Conservation (phyloP, 169 alveolate genomes). For the Plasmodium relictum region DNA sequence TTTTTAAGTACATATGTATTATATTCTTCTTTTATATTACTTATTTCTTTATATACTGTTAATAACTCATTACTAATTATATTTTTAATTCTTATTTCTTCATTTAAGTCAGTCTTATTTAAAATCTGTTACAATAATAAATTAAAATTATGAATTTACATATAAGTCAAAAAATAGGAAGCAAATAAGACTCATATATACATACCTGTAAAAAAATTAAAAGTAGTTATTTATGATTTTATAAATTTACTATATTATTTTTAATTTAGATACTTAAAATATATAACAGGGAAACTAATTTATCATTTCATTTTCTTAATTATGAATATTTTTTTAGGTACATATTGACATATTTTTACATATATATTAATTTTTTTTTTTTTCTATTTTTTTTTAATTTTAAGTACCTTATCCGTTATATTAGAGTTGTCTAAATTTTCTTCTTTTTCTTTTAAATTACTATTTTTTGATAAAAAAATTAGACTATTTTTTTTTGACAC, state of each 20-base stretch:
- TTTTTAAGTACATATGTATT: constrained; percentile 53
- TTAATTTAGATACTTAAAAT: too few species aligned
- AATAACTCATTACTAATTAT: constrained; percentile 45
- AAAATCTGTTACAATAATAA: constrained; percentile 25
- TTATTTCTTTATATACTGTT: constrained; percentile 59
- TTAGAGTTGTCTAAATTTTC: not conserved
- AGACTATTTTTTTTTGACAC: not conserved
- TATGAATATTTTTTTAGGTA: too few species aligned
- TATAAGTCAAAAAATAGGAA: too few species aligned
- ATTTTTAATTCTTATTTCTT: constrained; percentile 19
- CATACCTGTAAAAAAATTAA: too few species aligned
- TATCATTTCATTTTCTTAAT: too few species aligned
- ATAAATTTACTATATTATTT: too few species aligned
- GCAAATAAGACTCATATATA: too few species aligned
- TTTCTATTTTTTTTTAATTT: not conserved
- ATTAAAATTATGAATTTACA: too few species aligned
- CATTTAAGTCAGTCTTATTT: constrained; percentile 16
- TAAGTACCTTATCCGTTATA: constrained; percentile 17
- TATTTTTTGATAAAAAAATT: not conserved
- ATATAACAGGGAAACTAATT: too few species aligned
- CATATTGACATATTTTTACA: too few species aligned
- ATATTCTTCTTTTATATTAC: constrained; percentile 58
- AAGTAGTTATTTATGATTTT: too few species aligned
- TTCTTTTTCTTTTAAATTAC: not conserved
- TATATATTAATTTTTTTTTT: not conserved